Conservation (phyloP, 257 asterid genomes). For the Nicotiana benthamiana region DNA sequence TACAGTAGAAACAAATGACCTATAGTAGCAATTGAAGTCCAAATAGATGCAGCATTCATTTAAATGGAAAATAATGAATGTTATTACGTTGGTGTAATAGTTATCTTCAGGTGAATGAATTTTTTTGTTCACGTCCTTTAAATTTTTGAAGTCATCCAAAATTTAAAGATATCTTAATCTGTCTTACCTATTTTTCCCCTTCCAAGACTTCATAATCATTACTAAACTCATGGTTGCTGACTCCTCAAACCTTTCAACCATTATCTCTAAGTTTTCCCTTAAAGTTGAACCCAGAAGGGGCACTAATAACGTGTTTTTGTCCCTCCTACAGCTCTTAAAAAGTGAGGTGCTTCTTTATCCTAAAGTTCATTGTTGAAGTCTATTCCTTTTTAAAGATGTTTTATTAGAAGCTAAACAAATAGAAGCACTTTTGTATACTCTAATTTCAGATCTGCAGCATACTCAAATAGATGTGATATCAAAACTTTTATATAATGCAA, state of each 20-base stretch:
- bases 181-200: neutral
- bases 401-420: neutral
- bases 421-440: neutral
- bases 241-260: neutral
- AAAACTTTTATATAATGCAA: neutral
- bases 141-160: neutral
- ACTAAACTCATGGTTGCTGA: neutral
- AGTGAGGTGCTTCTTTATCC: neutral
- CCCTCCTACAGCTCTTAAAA: neutral
- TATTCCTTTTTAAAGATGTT: neutral
- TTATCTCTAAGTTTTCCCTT: neutral
- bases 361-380: neutral
- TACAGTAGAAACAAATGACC: too few relatives aligned
- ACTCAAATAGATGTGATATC: neutral
- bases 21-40: too few relatives aligned
- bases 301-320: neutral
- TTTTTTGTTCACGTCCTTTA: neutral
- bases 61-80: too few relatives aligned
- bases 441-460: neutral
- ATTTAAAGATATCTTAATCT: neutral
- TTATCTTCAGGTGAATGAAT: neutral
- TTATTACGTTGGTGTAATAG: neutral
- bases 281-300: neutral
- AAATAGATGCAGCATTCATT: too few relatives aligned
- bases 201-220: neutral